Conservation (phyloP, 805 yeast genomes). For the Yarrowia sp. region DNA sequence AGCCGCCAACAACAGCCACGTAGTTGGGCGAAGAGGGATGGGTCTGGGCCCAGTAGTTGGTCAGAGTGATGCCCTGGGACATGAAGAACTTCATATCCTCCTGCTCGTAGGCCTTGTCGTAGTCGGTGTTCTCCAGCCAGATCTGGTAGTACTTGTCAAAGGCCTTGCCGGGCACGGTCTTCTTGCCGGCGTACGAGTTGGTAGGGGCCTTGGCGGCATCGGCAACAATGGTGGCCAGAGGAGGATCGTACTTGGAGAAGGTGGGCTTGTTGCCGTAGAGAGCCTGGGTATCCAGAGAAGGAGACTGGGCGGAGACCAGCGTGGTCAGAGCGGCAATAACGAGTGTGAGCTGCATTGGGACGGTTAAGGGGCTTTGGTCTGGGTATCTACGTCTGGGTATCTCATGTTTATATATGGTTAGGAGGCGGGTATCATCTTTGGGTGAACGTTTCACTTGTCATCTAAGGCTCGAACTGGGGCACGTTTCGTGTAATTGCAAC, state of each 20-base stretch:
- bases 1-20: conserved; percentile 59
- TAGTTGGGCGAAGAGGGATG: conserved; percentile 65
- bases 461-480: not conserved
- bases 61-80: conserved; percentile 55
- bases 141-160: conserved; percentile 55
- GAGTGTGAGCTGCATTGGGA: conserved; percentile 11
- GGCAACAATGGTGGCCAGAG: conserved; percentile 41
- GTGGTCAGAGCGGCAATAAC: conserved; percentile 14
- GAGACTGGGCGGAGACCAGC: conserved; percentile 20
- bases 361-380: not conserved
- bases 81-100: conserved; percentile 55
- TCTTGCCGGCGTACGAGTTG: conserved; percentile 46
- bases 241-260: conserved; percentile 19
- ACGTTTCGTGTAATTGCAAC: not conserved
- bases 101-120: conserved; percentile 56
- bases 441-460: too few species aligned
- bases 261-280: conserved; percentile 11
- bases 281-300: conserved; percentile 18
- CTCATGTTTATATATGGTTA: too few species aligned
- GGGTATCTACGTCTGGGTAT: not conserved
- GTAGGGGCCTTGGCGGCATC: conserved; percentile 49
- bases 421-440: not conserved
- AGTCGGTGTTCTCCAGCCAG: conserved; percentile 62
- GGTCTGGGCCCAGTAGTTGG: conserved; percentile 61
- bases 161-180: conserved; percentile 53